Conservation (phyloP, 139 green algal species). For the Zygnema cylindricum region DNA sequence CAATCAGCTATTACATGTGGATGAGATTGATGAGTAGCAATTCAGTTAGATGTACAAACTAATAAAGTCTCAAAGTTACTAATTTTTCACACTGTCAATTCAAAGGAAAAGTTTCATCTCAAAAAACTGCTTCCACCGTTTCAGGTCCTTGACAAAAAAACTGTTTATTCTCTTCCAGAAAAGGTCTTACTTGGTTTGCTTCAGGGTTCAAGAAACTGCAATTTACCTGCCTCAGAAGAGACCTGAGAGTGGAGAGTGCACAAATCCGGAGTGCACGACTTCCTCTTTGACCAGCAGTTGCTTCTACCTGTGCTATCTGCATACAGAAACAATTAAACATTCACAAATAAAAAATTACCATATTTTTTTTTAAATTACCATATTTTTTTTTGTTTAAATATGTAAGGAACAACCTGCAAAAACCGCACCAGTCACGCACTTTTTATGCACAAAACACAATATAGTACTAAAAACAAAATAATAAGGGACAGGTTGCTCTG, state of each 20-base stretch:
- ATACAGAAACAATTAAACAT: too few species aligned
- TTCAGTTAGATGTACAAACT: not conserved
- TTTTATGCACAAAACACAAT: too few species aligned
- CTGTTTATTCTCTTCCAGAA: not conserved
- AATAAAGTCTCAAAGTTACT: too few species aligned
- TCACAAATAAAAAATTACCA: too few species aligned
- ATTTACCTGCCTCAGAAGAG: not conserved
- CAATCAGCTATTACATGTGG: constrained; percentile 5
- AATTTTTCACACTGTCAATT: too few species aligned
- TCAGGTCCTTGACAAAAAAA: not conserved
- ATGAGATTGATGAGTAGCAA: constrained; percentile 5
- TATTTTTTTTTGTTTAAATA: too few species aligned
- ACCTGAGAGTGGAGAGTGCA: not conserved
- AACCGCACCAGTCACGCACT: too few species aligned
- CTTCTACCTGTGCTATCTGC: not conserved
- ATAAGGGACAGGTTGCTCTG: not conserved
- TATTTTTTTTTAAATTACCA: too few species aligned
- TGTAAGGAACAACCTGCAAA: too few species aligned
- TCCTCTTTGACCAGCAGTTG: not conserved
- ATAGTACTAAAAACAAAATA: not conserved
- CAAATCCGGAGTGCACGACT: not conserved
- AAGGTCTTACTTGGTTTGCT: not conserved
- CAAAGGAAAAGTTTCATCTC: not conserved
- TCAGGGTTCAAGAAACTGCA: too few species aligned
- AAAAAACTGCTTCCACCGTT: not conserved